phyloP scores from a whole-genome alignment of 129 eudicot genomes.

The Arctium minus region DNA sequence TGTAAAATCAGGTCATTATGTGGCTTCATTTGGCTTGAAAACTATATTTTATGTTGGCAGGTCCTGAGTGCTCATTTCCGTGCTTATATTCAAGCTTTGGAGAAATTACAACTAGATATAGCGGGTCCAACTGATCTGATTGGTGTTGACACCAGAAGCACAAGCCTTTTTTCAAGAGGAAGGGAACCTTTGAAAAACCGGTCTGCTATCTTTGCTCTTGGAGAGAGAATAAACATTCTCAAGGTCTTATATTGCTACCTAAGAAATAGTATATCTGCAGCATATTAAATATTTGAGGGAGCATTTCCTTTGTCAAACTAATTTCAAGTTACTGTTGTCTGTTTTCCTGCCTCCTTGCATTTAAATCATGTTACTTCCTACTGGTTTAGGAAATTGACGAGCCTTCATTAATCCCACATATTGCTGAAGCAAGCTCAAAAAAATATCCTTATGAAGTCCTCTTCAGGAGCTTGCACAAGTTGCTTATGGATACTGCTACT shows the following conservation, averaged over 20 bases:
- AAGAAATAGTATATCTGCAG: not conserved
- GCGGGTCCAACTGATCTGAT: slow-evolving; percentile 94
- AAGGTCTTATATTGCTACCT: slow-evolving; percentile 48
- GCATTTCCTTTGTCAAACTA: not conserved
- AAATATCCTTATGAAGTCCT: slow-evolving; percentile 99
- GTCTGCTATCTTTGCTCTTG: slow-evolving; percentile 96
- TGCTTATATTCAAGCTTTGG: slow-evolving; percentile 93
- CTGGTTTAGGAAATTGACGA: slow-evolving; percentile 81
- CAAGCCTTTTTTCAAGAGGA: slow-evolving; percentile 84
- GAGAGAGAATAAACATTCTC: slow-evolving; percentile 83
- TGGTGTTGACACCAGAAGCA: slow-evolving; percentile 88
- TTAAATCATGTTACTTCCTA: slow-evolving; percentile 4
- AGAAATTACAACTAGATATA: slow-evolving; percentile 82
- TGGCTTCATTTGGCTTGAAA: not conserved
- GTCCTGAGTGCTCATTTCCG: slow-evolving; percentile 95
- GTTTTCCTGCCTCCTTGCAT: slow-evolving; percentile 16
- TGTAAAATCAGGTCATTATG: not conserved
- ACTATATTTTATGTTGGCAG: slow-evolving; percentile 35
- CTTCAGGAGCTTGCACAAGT: slow-evolving; percentile 97
- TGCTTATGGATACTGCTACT: slow-evolving; percentile 98
- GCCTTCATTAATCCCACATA: slow-evolving; percentile 96
- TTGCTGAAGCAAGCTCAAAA: slow-evolving; percentile 95
- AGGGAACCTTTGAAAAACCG: slow-evolving; percentile 95
- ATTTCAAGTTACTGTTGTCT: not conserved
- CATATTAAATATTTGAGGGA: not conserved